These are phyloP conservation scores for Penicillium brevicompactum DNA, from an alignment of 2,329 filamentous ascomycete genomes.

Conservation along the genomic window DNA sequence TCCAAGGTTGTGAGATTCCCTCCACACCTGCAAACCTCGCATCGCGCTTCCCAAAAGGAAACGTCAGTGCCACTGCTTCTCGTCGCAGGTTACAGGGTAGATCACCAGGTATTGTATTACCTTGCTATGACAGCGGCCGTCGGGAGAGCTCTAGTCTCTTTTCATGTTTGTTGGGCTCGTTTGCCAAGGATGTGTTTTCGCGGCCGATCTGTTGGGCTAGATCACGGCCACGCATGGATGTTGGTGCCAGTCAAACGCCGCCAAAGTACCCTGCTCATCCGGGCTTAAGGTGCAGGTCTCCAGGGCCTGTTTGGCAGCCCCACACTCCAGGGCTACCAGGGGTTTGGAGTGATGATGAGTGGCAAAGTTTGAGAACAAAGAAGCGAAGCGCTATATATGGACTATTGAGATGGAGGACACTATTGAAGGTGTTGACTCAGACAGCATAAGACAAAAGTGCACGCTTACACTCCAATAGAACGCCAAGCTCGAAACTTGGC, in stretches of 20 bases:
- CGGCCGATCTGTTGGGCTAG: neutral
- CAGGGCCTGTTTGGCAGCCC: slow-evolving; percentile 17
- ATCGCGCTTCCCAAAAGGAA: too few relatives aligned
- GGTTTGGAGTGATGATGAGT: too few relatives aligned
- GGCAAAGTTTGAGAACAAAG: too few relatives aligned
- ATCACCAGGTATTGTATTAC: too few relatives aligned
- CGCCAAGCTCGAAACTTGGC: neutral
- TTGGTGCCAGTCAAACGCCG: slow-evolving; percentile 49
- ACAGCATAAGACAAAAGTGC: neutral
- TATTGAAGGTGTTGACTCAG: neutral
- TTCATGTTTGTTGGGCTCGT: neutral
- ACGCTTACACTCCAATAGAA: neutral
- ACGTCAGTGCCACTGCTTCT: too few relatives aligned
- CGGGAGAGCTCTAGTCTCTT: slow-evolving; percentile 23
- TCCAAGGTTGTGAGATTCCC: too few relatives aligned
- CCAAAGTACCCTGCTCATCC: slow-evolving; percentile 43
- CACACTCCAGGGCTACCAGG: too few relatives aligned
- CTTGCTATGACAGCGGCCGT: slow-evolving; percentile 43
- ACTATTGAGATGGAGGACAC: neutral
- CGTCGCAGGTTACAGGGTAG: too few relatives aligned
- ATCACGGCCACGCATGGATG: slow-evolving; percentile 18
- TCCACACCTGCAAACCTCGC: too few relatives aligned
- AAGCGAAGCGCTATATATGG: neutral
- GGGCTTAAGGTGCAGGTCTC: slow-evolving; percentile 37
- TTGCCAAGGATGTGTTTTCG: neutral